These are phyloP conservation scores for Chlamydomonas asymmetrica DNA, from an alignment of 139 green algal genomes.

Conservation along the genomic window DNA sequence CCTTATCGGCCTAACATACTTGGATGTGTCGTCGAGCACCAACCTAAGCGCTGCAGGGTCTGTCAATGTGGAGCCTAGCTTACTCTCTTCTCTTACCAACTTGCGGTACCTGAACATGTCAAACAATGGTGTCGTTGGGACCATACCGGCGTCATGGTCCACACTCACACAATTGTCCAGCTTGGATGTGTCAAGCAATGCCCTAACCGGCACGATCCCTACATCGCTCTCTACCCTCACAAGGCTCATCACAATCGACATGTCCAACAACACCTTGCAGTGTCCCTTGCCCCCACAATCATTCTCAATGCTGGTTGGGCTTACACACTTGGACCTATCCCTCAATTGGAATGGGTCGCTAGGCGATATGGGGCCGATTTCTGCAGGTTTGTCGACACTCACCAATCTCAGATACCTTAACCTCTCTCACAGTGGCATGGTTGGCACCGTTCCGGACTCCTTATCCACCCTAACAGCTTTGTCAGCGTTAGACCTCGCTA, in stretches of 20 bases:
- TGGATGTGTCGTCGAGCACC: too few relatives aligned
- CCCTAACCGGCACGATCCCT: slow-evolving; percentile 24
- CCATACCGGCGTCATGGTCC: neutral
- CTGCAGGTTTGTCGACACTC: too few relatives aligned
- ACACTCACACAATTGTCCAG: neutral
- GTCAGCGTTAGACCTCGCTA: too few relatives aligned
- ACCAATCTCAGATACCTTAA: too few relatives aligned
- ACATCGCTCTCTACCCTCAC: neutral
- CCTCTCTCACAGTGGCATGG: too few relatives aligned
- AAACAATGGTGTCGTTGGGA: neutral
- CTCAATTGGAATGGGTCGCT: neutral
- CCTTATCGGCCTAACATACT: too few relatives aligned
- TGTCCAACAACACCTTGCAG: slow-evolving; percentile 11
- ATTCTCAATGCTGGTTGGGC: slow-evolving; percentile 6
- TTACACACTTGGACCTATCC: neutral
- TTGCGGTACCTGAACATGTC: neutral
- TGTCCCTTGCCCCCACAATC: slow-evolving; percentile 26
- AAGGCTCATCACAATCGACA: neutral
- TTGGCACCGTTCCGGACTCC: too few relatives aligned
- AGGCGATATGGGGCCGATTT: neutral
- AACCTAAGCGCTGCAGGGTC: neutral
- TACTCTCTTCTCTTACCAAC: neutral
- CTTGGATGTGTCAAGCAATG: slow-evolving; percentile 9
- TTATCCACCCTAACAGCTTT: too few relatives aligned
- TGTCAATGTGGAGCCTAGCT: neutral